Percentiles rank a stretch among this genome's conserved stretches.
Conservation (phyloP, 1,284 basidiomycete genomes). For the Calocybe gambosa region DNA sequence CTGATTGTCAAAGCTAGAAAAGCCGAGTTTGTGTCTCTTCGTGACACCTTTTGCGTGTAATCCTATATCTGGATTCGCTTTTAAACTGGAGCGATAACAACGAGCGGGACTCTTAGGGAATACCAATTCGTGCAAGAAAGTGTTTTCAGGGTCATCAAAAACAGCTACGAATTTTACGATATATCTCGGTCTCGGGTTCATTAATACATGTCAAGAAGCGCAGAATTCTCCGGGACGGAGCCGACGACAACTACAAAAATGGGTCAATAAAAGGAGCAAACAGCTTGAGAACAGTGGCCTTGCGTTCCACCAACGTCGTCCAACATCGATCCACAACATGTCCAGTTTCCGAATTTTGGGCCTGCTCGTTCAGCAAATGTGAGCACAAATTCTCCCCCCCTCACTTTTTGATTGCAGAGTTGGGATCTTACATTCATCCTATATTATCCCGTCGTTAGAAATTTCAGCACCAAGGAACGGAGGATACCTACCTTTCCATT, state of each 20-base stretch:
- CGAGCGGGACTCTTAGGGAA: too few species aligned
- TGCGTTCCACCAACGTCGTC: conserved; percentile 6
- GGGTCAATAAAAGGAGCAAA: not conserved
- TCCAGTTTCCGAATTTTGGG: conserved; percentile 8
- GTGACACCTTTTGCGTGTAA: too few species aligned
- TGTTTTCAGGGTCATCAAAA: too few species aligned
- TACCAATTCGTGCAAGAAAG: too few species aligned
- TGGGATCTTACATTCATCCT: conserved; percentile 1
- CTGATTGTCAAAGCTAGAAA: too few species aligned
- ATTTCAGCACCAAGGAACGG: not conserved
- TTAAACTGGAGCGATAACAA: too few species aligned
- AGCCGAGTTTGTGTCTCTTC: too few species aligned
- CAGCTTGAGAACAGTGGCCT: not conserved
- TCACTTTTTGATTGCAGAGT: not conserved
- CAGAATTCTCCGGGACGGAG: conserved; percentile 1
- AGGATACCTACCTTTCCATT: not conserved
- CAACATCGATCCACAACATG: conserved; percentile 8
- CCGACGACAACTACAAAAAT: conserved; percentile 3
- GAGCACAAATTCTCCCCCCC: not conserved
- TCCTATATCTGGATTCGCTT: too few species aligned
- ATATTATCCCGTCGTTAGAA: not conserved
- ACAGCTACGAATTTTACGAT: too few species aligned
- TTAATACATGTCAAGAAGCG: not conserved
- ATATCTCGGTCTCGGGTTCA: not conserved
- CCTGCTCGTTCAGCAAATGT: not conserved